Conservation (phyloP, 768 basidiomycete genomes). For the Saitozyma sp. region DNA sequence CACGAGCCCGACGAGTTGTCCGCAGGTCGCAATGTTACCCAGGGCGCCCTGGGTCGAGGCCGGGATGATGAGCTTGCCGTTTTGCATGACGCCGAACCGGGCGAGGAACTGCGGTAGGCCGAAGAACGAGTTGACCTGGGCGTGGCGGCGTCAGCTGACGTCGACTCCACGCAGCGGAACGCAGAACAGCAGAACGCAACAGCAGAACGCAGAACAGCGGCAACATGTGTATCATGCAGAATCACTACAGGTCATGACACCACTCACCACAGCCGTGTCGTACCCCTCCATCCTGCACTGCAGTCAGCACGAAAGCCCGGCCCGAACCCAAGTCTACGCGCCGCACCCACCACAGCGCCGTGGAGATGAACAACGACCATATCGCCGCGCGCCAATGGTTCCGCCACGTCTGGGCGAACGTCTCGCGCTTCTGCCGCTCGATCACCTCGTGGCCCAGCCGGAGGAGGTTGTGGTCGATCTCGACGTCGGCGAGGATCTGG, state of each 20-base stretch:
- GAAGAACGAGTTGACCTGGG: not conserved
- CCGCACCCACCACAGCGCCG: too few species aligned
- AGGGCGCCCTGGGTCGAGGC: slow-evolving; percentile 1
- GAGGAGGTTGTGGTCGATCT: not conserved
- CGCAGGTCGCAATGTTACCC: not conserved
- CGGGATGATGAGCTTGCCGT: not conserved
- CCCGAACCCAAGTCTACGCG: too few species aligned
- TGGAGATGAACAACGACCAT: not conserved
- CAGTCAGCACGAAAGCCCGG: too few species aligned
- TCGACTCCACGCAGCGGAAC: too few species aligned
- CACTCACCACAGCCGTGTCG: slow-evolving; percentile 1
- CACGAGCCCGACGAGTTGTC: slow-evolving; percentile 22
- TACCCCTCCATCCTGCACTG: slow-evolving; percentile 14
- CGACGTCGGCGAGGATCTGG: slow-evolving; percentile 1
- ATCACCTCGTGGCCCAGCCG: slow-evolving; percentile 6
- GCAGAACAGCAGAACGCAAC: too few species aligned
- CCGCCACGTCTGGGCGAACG: not conserved
- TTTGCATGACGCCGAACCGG: not conserved
- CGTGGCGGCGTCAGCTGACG: too few species aligned
- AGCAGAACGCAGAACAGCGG: too few species aligned
- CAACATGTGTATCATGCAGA: too few species aligned
- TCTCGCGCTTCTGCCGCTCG: slow-evolving; percentile 6
- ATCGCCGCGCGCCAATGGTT: slow-evolving; percentile 7
- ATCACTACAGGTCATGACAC: not conserved
- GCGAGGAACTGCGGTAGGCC: not conserved